Conservation (phyloP, 345 rosid genomes). For the Hirschfeldia incana region DNA sequence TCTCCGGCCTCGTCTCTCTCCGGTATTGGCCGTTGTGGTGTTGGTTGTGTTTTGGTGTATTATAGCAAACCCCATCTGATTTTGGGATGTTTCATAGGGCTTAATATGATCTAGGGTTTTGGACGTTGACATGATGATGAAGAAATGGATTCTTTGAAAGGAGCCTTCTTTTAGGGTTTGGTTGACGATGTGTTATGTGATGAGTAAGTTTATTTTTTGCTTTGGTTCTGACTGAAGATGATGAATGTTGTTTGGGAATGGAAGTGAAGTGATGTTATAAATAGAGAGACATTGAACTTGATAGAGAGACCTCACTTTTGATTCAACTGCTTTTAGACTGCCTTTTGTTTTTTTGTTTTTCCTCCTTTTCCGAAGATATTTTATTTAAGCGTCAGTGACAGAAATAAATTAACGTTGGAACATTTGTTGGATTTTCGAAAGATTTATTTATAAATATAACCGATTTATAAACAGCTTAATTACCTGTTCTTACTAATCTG, state of each 20-base stretch:
- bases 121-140: constrained; percentile 38
- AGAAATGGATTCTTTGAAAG: neutral
- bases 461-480: neutral
- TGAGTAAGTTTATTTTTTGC: neutral
- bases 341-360: constrained; percentile 9
- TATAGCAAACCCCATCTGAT: constrained; percentile 49
- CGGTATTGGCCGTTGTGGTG: constrained; percentile 37
- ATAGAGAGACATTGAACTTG: constrained; percentile 34
- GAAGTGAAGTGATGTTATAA: constrained; percentile 39
- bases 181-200: neutral
- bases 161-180: constrained; percentile 28
- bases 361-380: neutral
- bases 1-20: constrained; percentile 71
- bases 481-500: neutral
- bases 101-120: constrained; percentile 37
- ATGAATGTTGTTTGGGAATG: constrained; percentile 30
- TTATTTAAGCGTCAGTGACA: constrained; percentile 10
- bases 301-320: constrained; percentile 35
- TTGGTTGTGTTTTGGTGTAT: constrained; percentile 54
- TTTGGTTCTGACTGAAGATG: neutral
- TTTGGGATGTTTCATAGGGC: constrained; percentile 36
- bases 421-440: neutral
- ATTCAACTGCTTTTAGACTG: constrained; percentile 38
- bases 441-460: neutral
- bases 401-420: neutral